Base-by-base conservation (phyloP, 495 filamentous ascomycete species). In the Cercophora samala region DNA sequence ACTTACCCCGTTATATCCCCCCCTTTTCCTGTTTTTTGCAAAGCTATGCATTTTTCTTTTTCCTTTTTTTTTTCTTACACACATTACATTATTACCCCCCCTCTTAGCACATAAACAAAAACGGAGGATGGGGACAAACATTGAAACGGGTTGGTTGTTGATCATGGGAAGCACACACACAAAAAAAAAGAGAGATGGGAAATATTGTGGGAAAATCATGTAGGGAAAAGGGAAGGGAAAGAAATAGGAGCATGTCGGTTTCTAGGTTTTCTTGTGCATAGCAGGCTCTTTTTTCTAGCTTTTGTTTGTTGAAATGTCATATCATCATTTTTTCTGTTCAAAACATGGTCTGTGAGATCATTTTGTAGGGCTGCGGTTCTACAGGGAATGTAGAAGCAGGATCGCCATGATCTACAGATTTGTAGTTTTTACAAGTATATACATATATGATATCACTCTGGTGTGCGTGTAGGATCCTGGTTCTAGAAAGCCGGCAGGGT, bases 71-170 rank as follows among this genome's bases (percentile, higher is more conserved):
- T 37, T 61, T 61, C 15, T 37, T 37, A n/a, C n/a, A n/a, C n/a
- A n/a, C n/a, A n/a, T n/a, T n/a, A n/a, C n/a, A n/a, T 61, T 61
- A 26, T 32, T 29, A n/a, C 19, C 46, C 60, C 32, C 60, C 32
- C 60, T 21, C 60, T 46, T 42, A 9, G 37, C 37, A 46, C 0
- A 46, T 8, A 29, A 29, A 46, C 13, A 46, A 46, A 46, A 46
- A 9, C 6, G 8, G 37, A 9, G 37, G 37, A 9, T 13, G 37
- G 37, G 37, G n/a, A n/a, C n/a, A n/a, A n/a, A n/a, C n/a, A n/a
- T n/a, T n/a, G n/a, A n/a, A n/a, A n/a, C n/a, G 8, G 37, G 37
- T 46, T 9, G 37, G 11, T 46, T 9, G 37, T 0, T 46, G 37
- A 46, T 46, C 3, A n/a, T n/a, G 37, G 37, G 37, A 46, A 46